Evolutionary conservation across 192 early-diverging fungal species (phyloP).

Genomic region (Rhizoclosmatium sp.): DNA sequence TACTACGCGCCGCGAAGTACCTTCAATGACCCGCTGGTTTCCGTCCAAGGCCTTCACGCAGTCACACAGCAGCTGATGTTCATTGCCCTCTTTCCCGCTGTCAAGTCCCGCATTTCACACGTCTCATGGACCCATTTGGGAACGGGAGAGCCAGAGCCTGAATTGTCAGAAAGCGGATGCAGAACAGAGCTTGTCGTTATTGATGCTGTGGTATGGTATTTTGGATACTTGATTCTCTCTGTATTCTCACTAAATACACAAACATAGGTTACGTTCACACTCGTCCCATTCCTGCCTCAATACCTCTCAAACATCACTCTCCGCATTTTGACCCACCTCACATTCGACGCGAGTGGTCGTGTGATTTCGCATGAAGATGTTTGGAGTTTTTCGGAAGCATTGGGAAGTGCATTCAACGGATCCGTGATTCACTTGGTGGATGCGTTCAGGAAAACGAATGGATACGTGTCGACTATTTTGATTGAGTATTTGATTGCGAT

Average conservation of each 20-base stretch:
- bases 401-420: neutral
- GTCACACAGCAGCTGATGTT: slow-evolving; percentile 22
- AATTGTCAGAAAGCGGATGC: neutral
- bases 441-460: slow-evolving; percentile 15
- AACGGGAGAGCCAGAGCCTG: neutral
- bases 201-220: neutral
- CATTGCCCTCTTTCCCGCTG: neutral
- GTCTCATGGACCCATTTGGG: slow-evolving; percentile 18
- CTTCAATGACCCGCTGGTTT: slow-evolving; percentile 18
- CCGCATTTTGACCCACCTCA: neutral
- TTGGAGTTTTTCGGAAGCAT: slow-evolving; percentile 8
- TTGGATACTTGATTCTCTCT: too few species aligned
- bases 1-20: slow-evolving; percentile 10
- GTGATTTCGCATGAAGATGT: slow-evolving; percentile 25
- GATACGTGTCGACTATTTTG: neutral
- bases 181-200: slow-evolving; percentile 23
- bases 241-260: too few species aligned
- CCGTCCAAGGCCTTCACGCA: slow-evolving; percentile 6
- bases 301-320: neutral
- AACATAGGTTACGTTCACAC: slow-evolving; percentile 8
- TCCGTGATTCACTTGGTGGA: neutral
- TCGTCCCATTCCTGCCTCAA: slow-evolving; percentile 20
- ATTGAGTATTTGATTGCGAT: neutral
- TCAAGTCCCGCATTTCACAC: neutral
- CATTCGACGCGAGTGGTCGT: slow-evolving; percentile 12